Percentiles rank a stretch among this genome's conserved stretches.
These are phyloP conservation scores for Phytophthora megakarya DNA, from an alignment of 352 stramenopile genomes.

Conservation along the genomic window DNA sequence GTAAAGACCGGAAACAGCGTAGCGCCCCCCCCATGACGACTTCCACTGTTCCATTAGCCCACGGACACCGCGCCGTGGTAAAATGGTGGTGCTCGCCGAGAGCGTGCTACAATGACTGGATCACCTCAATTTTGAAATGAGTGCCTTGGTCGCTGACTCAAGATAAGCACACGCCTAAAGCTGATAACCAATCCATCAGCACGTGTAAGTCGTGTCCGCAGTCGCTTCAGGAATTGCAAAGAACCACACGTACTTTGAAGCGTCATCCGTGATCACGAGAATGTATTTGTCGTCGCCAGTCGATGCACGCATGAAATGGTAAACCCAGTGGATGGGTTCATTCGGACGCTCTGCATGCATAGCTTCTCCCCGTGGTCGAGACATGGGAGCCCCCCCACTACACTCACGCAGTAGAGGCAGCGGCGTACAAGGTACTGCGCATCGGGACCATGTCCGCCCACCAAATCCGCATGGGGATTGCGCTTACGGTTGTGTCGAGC, in stretches of 20 bases:
- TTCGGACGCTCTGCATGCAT: neutral
- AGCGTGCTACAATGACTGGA: slow-evolving; percentile 1
- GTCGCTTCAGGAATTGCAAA: neutral
- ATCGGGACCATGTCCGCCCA: neutral
- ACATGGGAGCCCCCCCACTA: neutral
- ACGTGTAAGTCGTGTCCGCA: neutral
- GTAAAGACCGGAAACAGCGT: neutral
- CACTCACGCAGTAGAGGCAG: neutral
- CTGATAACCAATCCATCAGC: neutral
- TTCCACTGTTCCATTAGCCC: neutral
- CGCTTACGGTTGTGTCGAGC: neutral
- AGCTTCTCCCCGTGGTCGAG: neutral
- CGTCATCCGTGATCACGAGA: slow-evolving; percentile 5
- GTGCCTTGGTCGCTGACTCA: slow-evolving; percentile 3
- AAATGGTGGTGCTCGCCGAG: slow-evolving; percentile 1
- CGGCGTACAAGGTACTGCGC: neutral
- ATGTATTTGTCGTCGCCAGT: neutral
- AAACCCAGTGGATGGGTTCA: slow-evolving; percentile 4
- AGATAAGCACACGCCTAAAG: neutral
- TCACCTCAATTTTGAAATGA: slow-evolving; percentile 8
- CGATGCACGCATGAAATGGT: neutral
- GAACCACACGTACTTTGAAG: slow-evolving; percentile 1
- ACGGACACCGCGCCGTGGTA: slow-evolving; percentile 1
- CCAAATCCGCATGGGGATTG: neutral
- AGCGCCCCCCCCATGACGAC: neutral